phyloP scores from a whole-genome alignment of 2,329 filamentous ascomycete species.

The Hypoxylon sp. region DNA sequence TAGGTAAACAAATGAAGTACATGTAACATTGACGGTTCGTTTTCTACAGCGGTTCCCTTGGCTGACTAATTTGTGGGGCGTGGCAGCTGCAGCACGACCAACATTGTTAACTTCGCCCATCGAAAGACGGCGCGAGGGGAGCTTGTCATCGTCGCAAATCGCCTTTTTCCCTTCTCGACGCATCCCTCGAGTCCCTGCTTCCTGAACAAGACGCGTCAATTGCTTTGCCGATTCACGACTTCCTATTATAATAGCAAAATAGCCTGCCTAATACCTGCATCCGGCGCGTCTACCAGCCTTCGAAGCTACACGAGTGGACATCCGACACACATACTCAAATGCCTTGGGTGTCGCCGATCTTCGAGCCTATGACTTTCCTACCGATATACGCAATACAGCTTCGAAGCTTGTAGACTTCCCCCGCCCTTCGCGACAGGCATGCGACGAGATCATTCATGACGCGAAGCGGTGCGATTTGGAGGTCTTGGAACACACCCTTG shows the following conservation, averaged over 20 bases:
- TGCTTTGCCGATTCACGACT: background rate
- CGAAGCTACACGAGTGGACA: constrained; percentile 20
- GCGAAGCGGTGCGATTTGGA: constrained; percentile 45
- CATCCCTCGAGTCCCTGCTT: constrained; percentile 23
- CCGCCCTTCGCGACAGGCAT: constrained; percentile 33
- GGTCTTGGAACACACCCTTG: constrained; percentile 38
- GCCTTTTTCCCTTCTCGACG: constrained; percentile 20
- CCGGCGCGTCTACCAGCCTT: constrained; percentile 34
- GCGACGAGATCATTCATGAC: constrained; percentile 43
- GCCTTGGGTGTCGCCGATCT: constrained; percentile 41
- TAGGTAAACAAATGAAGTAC: constrained; percentile 15
- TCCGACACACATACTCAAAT: constrained; percentile 43
- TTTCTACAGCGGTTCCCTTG: constrained; percentile 2
- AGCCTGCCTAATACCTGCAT: background rate
- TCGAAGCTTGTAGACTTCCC: constrained; percentile 8
- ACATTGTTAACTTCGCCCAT: constrained; percentile 37
- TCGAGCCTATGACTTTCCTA: constrained; percentile 3
- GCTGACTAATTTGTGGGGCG: constrained; percentile 37
- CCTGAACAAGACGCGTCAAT: constrained; percentile 43
- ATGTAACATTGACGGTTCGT: background rate
- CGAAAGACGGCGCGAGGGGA: constrained; percentile 17
- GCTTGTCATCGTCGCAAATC: constrained; percentile 32
- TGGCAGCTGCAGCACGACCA: constrained; percentile 28
- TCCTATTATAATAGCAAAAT: constrained; percentile 13
- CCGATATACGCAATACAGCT: background rate